Conservation (phyloP, 225 moss, liverwort and hornwort species). For the Bryoerythrophyllum caledonicum region DNA sequence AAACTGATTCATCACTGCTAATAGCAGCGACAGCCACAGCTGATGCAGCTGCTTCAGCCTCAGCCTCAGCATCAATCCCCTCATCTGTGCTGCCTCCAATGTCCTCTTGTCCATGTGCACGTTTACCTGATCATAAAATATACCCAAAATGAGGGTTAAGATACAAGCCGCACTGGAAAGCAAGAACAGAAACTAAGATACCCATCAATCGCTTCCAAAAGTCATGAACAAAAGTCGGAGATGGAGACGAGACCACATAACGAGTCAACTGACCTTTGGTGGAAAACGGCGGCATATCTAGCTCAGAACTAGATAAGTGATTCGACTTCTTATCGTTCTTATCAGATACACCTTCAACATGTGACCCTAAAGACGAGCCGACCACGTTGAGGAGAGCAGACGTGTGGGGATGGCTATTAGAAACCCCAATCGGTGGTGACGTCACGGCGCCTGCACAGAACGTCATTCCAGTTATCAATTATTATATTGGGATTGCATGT, state of each 20-base stretch:
- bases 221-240: not conserved
- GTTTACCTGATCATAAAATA: constrained; percentile 49
- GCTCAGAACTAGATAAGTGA: constrained; percentile 62
- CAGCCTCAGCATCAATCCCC: constrained; percentile 86
- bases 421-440: constrained; percentile 75
- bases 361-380: constrained; percentile 75
- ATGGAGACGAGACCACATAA: not conserved
- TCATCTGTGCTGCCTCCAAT: constrained; percentile 48
- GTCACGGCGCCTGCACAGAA: constrained; percentile 84
- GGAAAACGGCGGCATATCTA: constrained; percentile 74
- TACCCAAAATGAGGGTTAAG: constrained; percentile 1
- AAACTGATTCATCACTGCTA: constrained; percentile 92
- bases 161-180: not conserved
- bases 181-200: not conserved
- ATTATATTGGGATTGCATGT: constrained; percentile 5
- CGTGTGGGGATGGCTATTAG: constrained; percentile 78
- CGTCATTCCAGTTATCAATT: constrained; percentile 21
- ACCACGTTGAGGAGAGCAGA: constrained; percentile 75
- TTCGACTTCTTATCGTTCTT: constrained; percentile 73
- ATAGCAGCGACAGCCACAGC: constrained; percentile 99
- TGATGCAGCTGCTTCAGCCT: constrained; percentile 96
- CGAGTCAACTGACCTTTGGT: constrained; percentile 50
- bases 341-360: constrained; percentile 65
- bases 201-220: not conserved
- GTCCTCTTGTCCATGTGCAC: constrained; percentile 64